Conservation (phyloP, 345 rosid genomes). For the Populus pruinosa region DNA sequence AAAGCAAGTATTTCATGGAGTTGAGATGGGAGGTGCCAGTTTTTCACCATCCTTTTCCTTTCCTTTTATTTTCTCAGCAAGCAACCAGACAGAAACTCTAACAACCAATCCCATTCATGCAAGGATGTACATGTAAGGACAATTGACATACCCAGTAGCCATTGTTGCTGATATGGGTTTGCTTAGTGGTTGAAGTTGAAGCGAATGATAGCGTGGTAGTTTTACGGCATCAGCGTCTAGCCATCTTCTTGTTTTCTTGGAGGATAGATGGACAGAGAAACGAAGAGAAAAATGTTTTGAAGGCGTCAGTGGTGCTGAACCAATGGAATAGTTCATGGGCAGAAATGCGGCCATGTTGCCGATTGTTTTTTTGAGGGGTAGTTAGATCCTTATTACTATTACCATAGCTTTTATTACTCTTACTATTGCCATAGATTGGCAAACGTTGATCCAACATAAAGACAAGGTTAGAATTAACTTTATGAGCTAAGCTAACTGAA, state of each 20-base stretch:
- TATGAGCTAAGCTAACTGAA: no score
- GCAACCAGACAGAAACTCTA: background rate
- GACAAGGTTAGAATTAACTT: no score
- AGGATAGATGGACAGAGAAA: background rate
- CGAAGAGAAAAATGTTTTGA: background rate
- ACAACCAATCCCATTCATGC: background rate
- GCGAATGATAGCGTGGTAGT: background rate
- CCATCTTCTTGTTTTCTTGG: background rate
- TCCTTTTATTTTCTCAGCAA: background rate
- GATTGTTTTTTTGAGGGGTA: background rate
- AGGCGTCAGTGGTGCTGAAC: conserved; percentile 12
- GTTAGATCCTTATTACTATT: background rate
- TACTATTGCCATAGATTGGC: no score
- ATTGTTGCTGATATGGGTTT: conserved; percentile 15
- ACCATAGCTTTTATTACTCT: no score
- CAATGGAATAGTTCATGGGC: background rate
- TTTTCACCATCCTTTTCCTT: background rate
- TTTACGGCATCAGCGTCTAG: background rate
- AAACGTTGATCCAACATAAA: no score
- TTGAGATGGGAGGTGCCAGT: no score
- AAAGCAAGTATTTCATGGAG: no score
- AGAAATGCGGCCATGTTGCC: background rate
- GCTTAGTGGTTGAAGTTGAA: background rate
- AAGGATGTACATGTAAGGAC: background rate
- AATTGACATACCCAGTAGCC: conserved; percentile 23